Evolutionary conservation across 2,329 filamentous ascomycete genomes (phyloP), one percentile per base, ranked within the genome.

Genomic region (Aspergillus cejpii): DNA sequence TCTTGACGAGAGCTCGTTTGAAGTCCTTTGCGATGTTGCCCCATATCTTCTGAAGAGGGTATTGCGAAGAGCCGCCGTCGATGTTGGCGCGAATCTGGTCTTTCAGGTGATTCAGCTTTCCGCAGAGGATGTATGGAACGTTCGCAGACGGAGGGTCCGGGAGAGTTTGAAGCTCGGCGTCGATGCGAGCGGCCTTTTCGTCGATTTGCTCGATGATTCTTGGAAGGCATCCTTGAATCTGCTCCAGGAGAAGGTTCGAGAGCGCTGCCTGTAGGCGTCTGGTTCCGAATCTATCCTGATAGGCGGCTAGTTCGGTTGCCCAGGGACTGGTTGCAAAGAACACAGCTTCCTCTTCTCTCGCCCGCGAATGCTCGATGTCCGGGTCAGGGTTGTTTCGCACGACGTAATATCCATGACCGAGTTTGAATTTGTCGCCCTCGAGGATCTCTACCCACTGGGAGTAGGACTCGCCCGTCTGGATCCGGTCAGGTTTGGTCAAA

Each of bases 401-500:
- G 6, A 87, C 79, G 49, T 83, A 94, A 58, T 91, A 95, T 0
- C 85, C 85, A n/a, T 86, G 74, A 0, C 81, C 83, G 0, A 90
- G 76, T 0, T 62, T 58, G 47, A 86, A 87, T 1, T 77, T 76
- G 1, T 77, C 60, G 0, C 80, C 79, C 0, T 72, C 69, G 3
- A 94, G 72, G 44, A 89, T 83, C 0, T 75, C 68, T 0, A 78
- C 60, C 76, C 85, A 87, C 44, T 83, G 80, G 0, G 72, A 67
- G 1, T 78, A 69, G 0, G 66, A 68, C 1, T 74, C 71, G 0
- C 74, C 74, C 0, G 67, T 60, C 0, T 80, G 76, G 0, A 89
- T 66, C 0, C 85, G 75, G 50, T 95, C 90, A 0, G 89, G 88
- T 57, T 94, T 95, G 0, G 89, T 95, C 12, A 95, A 74, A 0